phyloP scores from a whole-genome alignment of 805 yeast genomes.

The Wickerhamiella azyma region DNA sequence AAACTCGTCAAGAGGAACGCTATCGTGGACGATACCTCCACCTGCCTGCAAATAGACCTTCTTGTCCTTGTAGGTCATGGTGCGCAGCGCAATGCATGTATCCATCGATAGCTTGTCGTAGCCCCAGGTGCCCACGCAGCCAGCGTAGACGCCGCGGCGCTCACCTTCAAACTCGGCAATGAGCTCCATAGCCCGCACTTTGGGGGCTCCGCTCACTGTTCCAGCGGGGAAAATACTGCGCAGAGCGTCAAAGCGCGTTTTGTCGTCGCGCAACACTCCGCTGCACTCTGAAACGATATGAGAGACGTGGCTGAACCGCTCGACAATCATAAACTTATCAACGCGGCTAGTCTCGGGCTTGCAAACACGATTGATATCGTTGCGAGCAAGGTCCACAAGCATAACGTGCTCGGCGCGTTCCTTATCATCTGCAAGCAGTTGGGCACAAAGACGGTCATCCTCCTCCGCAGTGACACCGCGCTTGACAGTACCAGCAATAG shows the following conservation, averaged over 20 bases:
- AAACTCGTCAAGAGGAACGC: constrained; percentile 91
- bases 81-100: constrained; percentile 92
- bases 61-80: constrained; percentile 89
- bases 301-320: constrained; percentile 92
- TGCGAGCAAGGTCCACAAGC: constrained; percentile 96
- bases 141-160: constrained; percentile 93
- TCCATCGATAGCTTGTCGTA: constrained; percentile 92
- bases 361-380: constrained; percentile 92
- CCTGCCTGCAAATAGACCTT: constrained; percentile 94
- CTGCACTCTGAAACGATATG: constrained; percentile 91
- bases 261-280: constrained; percentile 71
- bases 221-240: constrained; percentile 98
- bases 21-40: constrained; percentile 93
- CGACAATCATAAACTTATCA: constrained; percentile 77
- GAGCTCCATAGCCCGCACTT: constrained; percentile 90
- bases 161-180: constrained; percentile 82
- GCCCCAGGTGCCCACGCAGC: constrained; percentile 98
- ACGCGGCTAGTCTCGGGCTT: constrained; percentile 72
- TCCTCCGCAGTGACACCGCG: constrained; percentile 87
- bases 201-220: constrained; percentile 97
- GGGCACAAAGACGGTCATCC: constrained; percentile 70
- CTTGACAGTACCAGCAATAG: constrained; percentile 91
- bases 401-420: constrained; percentile 97
- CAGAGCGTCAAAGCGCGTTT: constrained; percentile 91
- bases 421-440: constrained; percentile 60